A percentile compares a stretch with the other conserved stretches of the same genome.
These are phyloP conservation scores for Kockiozyma suomiensis DNA, from an alignment of 805 yeast species.

Conservation along the genomic window DNA sequence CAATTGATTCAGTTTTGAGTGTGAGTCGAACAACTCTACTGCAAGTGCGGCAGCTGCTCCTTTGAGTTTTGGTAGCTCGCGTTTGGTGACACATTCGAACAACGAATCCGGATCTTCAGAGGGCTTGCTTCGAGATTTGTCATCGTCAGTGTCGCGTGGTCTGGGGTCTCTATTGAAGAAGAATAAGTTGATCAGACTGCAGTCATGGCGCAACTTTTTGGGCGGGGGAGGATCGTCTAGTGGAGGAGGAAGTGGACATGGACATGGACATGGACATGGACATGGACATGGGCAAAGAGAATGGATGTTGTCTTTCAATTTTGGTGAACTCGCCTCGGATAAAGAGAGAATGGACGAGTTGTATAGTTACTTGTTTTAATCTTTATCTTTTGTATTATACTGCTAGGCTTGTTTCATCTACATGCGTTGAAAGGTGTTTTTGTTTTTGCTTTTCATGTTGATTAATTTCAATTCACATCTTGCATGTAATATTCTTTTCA, in stretches of 20 bases:
- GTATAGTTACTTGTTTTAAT: too few relatives aligned
- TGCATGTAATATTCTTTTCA: too few relatives aligned
- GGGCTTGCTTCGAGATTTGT: conserved; percentile 4
- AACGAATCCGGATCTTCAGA: conserved; percentile 10
- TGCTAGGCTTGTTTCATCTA: too few relatives aligned
- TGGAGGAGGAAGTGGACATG: neutral
- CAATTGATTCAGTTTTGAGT: neutral
- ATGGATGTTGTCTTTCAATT: too few relatives aligned
- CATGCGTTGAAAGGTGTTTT: too few relatives aligned
- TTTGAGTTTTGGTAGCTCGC: neutral
- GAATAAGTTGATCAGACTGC: conserved; percentile 14
- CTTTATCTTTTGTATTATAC: too few relatives aligned
- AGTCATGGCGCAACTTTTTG: conserved; percentile 14
- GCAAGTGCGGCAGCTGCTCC: neutral
- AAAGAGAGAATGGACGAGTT: too few relatives aligned
- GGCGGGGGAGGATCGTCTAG: conserved; percentile 10
- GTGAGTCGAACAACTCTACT: neutral
- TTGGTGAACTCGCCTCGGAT: neutral
- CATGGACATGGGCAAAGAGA: too few relatives aligned
- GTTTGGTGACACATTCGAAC: neutral
- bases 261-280: too few relatives aligned
- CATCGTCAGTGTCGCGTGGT: conserved; percentile 15
- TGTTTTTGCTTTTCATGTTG: too few relatives aligned
- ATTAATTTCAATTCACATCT: too few relatives aligned
- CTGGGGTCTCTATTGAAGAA: conserved; percentile 19